phyloP scores from a whole-genome alignment of 2,329 filamentous ascomycete genomes.

The Xylaria sp. region DNA sequence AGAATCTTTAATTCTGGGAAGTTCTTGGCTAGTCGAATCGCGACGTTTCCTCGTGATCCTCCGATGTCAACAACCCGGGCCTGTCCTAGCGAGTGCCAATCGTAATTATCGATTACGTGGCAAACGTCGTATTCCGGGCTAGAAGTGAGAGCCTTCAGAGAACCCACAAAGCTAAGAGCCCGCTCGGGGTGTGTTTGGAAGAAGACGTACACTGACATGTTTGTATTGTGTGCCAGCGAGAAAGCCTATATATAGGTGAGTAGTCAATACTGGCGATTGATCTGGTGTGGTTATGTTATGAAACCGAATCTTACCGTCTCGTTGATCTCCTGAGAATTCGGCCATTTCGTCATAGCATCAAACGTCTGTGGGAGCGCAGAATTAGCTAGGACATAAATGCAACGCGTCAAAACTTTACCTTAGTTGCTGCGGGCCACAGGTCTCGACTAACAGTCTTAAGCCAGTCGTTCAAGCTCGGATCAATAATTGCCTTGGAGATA shows the following conservation, averaged over 20 bases:
- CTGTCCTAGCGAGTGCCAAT: background rate
- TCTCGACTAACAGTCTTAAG: slow-evolving; percentile 35
- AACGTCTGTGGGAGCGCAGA: slow-evolving; percentile 30
- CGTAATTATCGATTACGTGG: slow-evolving; percentile 4
- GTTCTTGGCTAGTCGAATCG: background rate
- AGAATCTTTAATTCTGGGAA: background rate
- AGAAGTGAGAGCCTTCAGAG: slow-evolving; percentile 3
- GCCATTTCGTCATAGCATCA: slow-evolving; percentile 44
- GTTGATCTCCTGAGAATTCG: slow-evolving; percentile 41
- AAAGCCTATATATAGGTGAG: slow-evolving; percentile 16
- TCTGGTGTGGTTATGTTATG: background rate
- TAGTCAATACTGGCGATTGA: background rate
- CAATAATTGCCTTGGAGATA: slow-evolving; percentile 37
- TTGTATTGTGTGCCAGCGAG: slow-evolving; percentile 25
- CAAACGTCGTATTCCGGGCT: slow-evolving; percentile 3
- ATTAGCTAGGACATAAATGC: background rate
- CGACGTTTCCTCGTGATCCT: slow-evolving; percentile 3
- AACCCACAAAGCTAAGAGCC: slow-evolving; percentile 12
- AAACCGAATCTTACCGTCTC: slow-evolving; percentile 36
- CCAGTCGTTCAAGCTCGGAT: slow-evolving; percentile 36
- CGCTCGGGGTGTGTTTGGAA: slow-evolving; percentile 3
- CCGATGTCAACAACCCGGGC: background rate
- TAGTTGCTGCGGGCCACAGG: slow-evolving; percentile 38
- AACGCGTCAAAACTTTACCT: background rate
- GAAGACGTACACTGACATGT: slow-evolving; percentile 9